Evolutionary conservation across 208 protist genomes (phyloP).

Genomic region (Wallacemonas sp.): DNA sequence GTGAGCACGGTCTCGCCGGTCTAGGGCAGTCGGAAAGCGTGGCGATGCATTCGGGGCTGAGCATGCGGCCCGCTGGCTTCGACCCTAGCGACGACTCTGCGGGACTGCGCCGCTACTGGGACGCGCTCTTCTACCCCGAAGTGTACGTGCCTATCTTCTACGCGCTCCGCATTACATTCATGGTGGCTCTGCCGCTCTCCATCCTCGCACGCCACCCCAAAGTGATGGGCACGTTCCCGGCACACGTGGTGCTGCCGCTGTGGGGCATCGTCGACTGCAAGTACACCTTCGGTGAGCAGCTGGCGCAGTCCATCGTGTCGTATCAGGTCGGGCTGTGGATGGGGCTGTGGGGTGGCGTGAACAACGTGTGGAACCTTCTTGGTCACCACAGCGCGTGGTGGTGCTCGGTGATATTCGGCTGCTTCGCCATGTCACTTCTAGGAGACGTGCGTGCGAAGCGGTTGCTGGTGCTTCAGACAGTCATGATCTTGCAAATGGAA

Average conservation of each 20-base stretch:
- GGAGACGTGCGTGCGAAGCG: conserved; percentile 27
- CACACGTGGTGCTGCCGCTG: conserved; percentile 30
- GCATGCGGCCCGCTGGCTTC: background rate
- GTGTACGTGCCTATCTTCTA: conserved; percentile 50
- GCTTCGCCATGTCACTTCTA: conserved; percentile 25
- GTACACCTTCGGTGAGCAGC: conserved; percentile 51
- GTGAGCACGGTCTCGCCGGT: background rate
- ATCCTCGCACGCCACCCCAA: conserved; percentile 28
- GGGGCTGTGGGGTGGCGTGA: conserved; percentile 30
- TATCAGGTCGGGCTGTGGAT: conserved; percentile 26
- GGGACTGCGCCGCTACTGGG: conserved; percentile 25
- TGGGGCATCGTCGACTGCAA: conserved; percentile 39
- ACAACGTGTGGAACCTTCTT: conserved; percentile 14
- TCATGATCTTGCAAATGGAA: conserved; percentile 37
- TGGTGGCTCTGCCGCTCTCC: conserved; percentile 41
- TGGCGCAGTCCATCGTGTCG: conserved; percentile 17
- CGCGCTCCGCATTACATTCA: conserved; percentile 45
- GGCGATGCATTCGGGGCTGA: background rate
- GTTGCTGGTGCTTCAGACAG: conserved; percentile 16
- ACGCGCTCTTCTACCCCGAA: conserved; percentile 32
- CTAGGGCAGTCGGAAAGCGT: background rate
- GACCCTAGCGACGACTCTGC: conserved; percentile 19
- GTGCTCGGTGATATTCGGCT: conserved; percentile 22
- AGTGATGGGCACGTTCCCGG: conserved; percentile 28
- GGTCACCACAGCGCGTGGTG: conserved; percentile 26